Percentiles rank a stretch among this genome's conserved stretches.
Conservation (phyloP, 2,329 filamentous ascomycete genomes). For the Exophiala sideris region DNA sequence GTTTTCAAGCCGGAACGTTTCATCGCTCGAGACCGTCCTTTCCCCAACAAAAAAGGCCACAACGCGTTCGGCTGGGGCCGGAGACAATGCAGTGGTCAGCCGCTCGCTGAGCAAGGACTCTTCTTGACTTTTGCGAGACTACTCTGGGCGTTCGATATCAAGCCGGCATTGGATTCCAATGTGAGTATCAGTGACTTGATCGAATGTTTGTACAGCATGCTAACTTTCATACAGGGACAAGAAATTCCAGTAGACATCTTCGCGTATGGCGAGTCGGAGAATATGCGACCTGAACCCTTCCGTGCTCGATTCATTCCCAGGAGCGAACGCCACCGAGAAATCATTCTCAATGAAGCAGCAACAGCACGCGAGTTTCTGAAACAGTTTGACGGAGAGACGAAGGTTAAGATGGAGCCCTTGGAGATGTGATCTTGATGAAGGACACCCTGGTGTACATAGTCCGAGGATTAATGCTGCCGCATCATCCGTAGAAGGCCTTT, state of each 20-base stretch:
- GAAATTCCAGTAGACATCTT: conserved; percentile 19
- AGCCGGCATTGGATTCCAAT: conserved; percentile 37
- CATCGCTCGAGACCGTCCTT: conserved; percentile 36
- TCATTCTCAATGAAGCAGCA: conserved; percentile 1
- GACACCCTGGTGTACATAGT: no score
- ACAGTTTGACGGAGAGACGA: conserved; percentile 12
- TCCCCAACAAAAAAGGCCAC: conserved; percentile 49
- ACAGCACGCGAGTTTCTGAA: conserved; percentile 3
- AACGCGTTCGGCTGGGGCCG: conserved; percentile 59
- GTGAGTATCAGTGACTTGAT: conserved; percentile 4
- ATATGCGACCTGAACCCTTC: conserved; percentile 20
- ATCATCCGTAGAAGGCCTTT: no score
- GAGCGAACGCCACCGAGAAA: neutral
- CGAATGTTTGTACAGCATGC: neutral
- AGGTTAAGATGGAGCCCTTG: conserved; percentile 5
- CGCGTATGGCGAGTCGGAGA: conserved; percentile 16
- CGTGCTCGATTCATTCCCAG: conserved; percentile 14
- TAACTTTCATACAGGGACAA: neutral
- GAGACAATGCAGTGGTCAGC: conserved; percentile 53
- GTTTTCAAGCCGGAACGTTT: conserved; percentile 46
- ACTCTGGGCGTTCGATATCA: conserved; percentile 57
- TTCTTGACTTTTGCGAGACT: conserved; percentile 57
- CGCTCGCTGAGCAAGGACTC: conserved; percentile 58
- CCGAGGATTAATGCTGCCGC: no score
- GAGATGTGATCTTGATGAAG: neutral